phyloP scores from a whole-genome alignment of 2,329 filamentous ascomycete species.

The Myriangium duriaei region DNA sequence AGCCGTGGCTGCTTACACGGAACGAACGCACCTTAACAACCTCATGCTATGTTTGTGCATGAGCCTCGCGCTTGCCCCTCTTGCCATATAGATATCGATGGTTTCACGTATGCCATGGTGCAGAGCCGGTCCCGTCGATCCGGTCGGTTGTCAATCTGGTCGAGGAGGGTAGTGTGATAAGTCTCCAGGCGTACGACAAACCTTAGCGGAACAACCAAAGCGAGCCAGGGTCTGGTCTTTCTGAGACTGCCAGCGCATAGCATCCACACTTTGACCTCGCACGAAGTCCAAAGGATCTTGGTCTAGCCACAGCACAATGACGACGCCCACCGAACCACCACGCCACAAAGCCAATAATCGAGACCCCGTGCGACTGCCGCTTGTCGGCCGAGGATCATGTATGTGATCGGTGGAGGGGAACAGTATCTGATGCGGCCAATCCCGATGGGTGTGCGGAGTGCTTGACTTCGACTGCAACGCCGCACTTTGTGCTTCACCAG shows the following conservation, averaged over 20 bases:
- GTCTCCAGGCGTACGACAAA: background rate
- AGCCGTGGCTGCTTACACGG: no score
- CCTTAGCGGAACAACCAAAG: background rate
- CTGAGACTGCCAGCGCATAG: background rate
- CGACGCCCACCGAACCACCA: background rate
- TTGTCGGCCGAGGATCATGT: no score
- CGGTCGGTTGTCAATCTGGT: background rate
- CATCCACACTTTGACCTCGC: background rate
- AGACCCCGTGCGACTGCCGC: background rate
- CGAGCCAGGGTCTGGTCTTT: background rate
- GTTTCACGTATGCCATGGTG: no score
- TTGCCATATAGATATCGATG: no score
- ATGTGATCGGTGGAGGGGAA: no score
- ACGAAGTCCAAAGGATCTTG: background rate
- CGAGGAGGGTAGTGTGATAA: background rate
- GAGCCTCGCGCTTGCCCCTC: no score
- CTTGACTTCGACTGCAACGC: background rate
- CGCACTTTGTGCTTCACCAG: background rate
- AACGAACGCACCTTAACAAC: no score
- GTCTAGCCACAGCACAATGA: background rate
- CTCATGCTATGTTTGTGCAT: no score
- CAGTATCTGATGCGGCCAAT: background rate
- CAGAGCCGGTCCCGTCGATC: background rate
- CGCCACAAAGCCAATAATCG: background rate
- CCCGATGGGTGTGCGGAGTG: background rate